These are phyloP conservation scores for Pythium phragmitis DNA, from an alignment of 352 stramenopile species.

Conservation along the genomic window DNA sequence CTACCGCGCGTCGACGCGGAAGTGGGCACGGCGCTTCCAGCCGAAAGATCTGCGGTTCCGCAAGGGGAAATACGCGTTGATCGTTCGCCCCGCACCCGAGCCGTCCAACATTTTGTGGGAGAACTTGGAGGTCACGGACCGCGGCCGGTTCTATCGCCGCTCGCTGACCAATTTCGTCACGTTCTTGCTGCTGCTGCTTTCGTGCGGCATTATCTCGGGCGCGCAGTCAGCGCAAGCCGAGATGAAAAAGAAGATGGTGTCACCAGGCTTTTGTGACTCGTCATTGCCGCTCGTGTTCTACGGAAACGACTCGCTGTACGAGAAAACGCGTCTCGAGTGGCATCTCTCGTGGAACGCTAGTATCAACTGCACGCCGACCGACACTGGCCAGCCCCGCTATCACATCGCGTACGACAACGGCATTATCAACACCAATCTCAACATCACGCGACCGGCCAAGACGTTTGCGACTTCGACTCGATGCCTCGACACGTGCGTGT, in stretches of 20 bases:
- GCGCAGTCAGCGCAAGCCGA: slow-evolving; percentile 68
- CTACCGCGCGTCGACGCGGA: slow-evolving; percentile 56
- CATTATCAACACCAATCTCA: slow-evolving; percentile 41
- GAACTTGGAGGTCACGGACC: slow-evolving; percentile 73
- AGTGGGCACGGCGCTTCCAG: slow-evolving; percentile 48
- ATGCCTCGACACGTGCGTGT: slow-evolving; percentile 61
- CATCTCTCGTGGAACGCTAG: slow-evolving; percentile 20
- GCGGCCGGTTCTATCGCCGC: slow-evolving; percentile 56
- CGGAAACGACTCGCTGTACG: slow-evolving; percentile 34
- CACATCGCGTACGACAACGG: slow-evolving; percentile 68
- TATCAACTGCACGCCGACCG: background rate
- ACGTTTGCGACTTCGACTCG: slow-evolving; percentile 21
- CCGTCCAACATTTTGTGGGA: slow-evolving; percentile 89
- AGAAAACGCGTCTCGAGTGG: slow-evolving; percentile 39
- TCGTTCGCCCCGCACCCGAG: slow-evolving; percentile 58
- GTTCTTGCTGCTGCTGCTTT: slow-evolving; percentile 71
- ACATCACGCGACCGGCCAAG: slow-evolving; percentile 23
- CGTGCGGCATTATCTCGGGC: slow-evolving; percentile 68
- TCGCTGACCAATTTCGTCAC: slow-evolving; percentile 72
- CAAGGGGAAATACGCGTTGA: slow-evolving; percentile 41
- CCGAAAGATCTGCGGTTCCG: slow-evolving; percentile 64
- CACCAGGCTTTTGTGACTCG: slow-evolving; percentile 53
- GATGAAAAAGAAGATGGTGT: slow-evolving; percentile 70
- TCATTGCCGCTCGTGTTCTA: slow-evolving; percentile 65
- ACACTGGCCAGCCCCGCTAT: slow-evolving; percentile 35